A percentile compares a stretch with the other conserved stretches of the same genome.
Evolutionary conservation across 108 stramenopile genomes (phyloP).

Genomic region (Conticribra weissflogii): DNA sequence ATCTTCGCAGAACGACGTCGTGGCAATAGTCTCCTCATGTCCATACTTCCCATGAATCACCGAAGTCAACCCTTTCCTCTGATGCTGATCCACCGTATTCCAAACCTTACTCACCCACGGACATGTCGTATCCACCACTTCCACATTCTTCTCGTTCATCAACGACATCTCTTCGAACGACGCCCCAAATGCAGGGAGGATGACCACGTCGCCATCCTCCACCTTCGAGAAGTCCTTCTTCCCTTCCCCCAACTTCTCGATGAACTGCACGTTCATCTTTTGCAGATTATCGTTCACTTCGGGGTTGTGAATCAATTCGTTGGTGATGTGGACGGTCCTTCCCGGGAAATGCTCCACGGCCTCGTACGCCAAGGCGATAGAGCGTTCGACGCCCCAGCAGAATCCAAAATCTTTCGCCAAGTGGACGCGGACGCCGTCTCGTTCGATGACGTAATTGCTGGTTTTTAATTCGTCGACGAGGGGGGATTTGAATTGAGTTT

Average conservation of each 20-base stretch:
- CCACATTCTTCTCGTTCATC: constrained; percentile 86
- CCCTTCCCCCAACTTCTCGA: constrained; percentile 77
- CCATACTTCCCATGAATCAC: constrained; percentile 96
- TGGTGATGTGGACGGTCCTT: constrained; percentile 91
- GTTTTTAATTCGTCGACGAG: constrained; percentile 78
- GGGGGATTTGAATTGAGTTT: constrained; percentile 68
- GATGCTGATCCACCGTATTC: constrained; percentile 95
- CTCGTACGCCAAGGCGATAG: constrained; percentile 93
- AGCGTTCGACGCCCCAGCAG: constrained; percentile 93
- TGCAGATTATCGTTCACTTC: constrained; percentile 93
- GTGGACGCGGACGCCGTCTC: constrained; percentile 81
- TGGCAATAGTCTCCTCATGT: constrained; percentile 97
- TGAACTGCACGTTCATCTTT: constrained; percentile 90
- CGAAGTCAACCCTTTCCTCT: constrained; percentile 80
- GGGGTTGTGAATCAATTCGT: constrained; percentile 97
- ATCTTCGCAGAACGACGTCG: constrained; percentile 90
- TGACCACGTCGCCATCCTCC: constrained; percentile 91
- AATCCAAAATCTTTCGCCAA: constrained; percentile 88
- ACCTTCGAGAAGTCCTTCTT: constrained; percentile 83
- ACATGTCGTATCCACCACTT: constrained; percentile 96
- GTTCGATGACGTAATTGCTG: constrained; percentile 71
- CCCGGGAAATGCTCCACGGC: constrained; percentile 91
- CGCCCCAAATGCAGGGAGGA: constrained; percentile 96
- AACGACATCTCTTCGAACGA: constrained; percentile 92
- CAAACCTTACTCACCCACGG: constrained; percentile 99